Evolutionary conservation across 179 eudicot genomes (phyloP), one percentile per base, ranked within the genome.

Genomic region (Amaranthus tricolor): DNA sequence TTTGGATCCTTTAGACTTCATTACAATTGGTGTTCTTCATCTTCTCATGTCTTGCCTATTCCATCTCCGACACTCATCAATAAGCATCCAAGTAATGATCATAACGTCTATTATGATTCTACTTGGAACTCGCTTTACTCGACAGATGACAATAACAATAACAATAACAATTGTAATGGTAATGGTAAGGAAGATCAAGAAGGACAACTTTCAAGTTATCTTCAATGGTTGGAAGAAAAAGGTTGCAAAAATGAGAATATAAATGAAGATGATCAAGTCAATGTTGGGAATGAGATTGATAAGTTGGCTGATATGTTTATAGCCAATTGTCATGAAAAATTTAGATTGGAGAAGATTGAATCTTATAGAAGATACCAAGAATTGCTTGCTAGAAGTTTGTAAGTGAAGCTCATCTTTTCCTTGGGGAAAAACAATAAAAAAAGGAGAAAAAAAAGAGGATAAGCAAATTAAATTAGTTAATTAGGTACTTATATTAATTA

Each of bases 321-420:
- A 44, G 92, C 89, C 4, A 88, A 78, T 47, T 88, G 96, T 77
- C 97, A 93, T 85, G 98, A 95, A 89, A 95, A 93, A 83, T 95
- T 95, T 79, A 82, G 82, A 89, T 77, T 95, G 88, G 99, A 95
- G 86, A 95, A 95, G 81, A 82, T 82, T 71, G 99, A 95, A 77
- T 95, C 99, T 10, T 81, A 87, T 59, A 87, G 99, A 83, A 93
- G 86, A 77, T 95, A 86, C 74, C 99, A 95, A 84, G 99, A 91
- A 74, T 90, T 95, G 89, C 82, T 95, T 90, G 98, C 98, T 73
- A 93, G 99, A 79, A 86, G 89, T 78, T 85, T 91, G 78, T 91
- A 86, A 93, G 16, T 31, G 40, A 43, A 43, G 5, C 16, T 16
- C 5, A 19, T 52, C 48, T 59, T 9, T 17, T 72, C 31, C 20